Percentiles rank a stretch among this genome's conserved stretches.
Conservation (phyloP, 352 stramenopile genomes). For the Pythium sukuiense region DNA sequence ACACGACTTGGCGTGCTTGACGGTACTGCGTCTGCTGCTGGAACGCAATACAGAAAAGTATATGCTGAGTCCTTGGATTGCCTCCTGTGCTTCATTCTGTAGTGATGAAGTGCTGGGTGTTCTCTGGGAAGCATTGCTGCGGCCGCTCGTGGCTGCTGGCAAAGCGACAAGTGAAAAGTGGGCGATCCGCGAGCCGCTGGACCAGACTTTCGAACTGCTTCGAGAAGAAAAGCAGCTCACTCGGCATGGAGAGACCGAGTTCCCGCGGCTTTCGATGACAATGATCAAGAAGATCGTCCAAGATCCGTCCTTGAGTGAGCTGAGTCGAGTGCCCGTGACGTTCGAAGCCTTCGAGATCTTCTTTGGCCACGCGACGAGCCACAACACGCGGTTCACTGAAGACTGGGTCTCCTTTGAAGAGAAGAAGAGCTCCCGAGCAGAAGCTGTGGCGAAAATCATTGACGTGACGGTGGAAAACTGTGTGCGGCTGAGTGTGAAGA, state of each 20-base stretch:
- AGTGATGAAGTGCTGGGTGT: conserved; percentile 48
- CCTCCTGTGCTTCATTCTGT: conserved; percentile 55
- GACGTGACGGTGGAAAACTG: conserved; percentile 15
- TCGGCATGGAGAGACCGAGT: conserved; percentile 9
- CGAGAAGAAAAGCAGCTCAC: conserved; percentile 22
- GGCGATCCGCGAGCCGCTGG: conserved; percentile 19
- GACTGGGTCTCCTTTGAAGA: conserved; percentile 28
- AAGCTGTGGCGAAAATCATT: conserved; percentile 13
- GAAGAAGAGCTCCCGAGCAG: conserved; percentile 7
- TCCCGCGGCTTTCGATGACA: conserved; percentile 25
- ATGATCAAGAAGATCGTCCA: conserved; percentile 26
- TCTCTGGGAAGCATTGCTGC: conserved; percentile 53
- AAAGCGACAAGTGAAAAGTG: conserved; percentile 8
- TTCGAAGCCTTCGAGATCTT: conserved; percentile 52
- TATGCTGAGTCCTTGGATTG: conserved; percentile 73
- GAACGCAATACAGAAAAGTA: conserved; percentile 78
- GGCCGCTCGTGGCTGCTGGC: conserved; percentile 8
- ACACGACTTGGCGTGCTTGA: conserved; percentile 66
- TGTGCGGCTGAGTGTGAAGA: conserved; percentile 51
- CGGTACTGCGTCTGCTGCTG: conserved; percentile 71
- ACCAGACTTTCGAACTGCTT: conserved; percentile 29
- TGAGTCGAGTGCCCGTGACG: conserved; percentile 7
- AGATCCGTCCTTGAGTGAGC: neutral
- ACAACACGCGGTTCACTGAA: conserved; percentile 44
- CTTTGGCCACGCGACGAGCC: conserved; percentile 44